Evolutionary conservation across 1,139 yeast genomes (phyloP).

Genomic region (Arxiozyma bovina): DNA sequence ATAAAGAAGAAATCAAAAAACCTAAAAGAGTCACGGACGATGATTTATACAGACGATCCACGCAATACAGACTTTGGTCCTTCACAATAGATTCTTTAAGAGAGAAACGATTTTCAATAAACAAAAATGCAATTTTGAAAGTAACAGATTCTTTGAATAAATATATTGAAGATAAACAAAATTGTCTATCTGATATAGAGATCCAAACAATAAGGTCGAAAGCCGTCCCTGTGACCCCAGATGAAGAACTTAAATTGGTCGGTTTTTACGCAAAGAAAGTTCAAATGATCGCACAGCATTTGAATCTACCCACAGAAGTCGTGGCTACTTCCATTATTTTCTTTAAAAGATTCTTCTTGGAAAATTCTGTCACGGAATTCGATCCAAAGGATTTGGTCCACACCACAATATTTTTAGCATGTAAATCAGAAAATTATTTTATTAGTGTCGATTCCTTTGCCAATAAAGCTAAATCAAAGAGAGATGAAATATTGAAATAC

Average conservation of each 20-base stretch:
- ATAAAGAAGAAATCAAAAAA: not conserved
- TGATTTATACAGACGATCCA: slow-evolving; percentile 76
- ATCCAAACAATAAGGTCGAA: slow-evolving; percentile 33
- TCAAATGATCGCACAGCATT: slow-evolving; percentile 47
- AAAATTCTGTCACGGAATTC: slow-evolving; percentile 72
- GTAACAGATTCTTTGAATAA: slow-evolving; percentile 36
- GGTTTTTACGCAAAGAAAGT: slow-evolving; percentile 65
- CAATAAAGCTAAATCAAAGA: slow-evolving; percentile 53
- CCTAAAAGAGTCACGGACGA: slow-evolving; percentile 48
- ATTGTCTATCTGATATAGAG: slow-evolving; percentile 29
- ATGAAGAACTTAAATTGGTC: slow-evolving; percentile 64
- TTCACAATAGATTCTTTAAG: slow-evolving; percentile 52
- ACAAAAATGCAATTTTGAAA: slow-evolving; percentile 42
- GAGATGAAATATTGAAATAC: slow-evolving; percentile 58
- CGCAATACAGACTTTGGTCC: slow-evolving; percentile 84
- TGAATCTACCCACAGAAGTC: slow-evolving; percentile 57
- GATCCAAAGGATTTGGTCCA: slow-evolving; percentile 78
- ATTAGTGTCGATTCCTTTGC: slow-evolving; percentile 80
- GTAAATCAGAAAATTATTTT: slow-evolving; percentile 86
- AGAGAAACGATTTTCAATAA: slow-evolving; percentile 39
- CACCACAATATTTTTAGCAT: slow-evolving; percentile 84
- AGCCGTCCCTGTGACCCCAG: slow-evolving; percentile 45
- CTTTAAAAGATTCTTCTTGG: slow-evolving; percentile 70
- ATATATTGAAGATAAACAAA: slow-evolving; percentile 32
- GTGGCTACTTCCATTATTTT: slow-evolving; percentile 79